Conservation (phyloP, 768 basidiomycete species). For the Hericium erinaceus region DNA sequence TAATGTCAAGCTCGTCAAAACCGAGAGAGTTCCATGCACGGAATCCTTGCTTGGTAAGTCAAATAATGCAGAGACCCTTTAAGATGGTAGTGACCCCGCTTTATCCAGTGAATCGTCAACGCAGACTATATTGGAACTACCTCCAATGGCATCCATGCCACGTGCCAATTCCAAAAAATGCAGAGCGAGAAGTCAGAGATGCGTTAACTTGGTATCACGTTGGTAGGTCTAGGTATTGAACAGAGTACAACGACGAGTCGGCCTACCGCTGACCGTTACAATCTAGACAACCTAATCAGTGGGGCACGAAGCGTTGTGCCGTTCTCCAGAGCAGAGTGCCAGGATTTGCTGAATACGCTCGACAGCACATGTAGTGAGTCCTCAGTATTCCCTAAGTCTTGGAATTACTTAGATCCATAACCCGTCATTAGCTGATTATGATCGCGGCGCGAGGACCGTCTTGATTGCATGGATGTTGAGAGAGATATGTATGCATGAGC, state of each 20-base stretch:
- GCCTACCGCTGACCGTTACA: no score
- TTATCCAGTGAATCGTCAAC: conserved; percentile 11
- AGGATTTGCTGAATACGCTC: conserved; percentile 33
- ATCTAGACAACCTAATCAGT: conserved; percentile 39
- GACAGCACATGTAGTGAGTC: conserved; percentile 10
- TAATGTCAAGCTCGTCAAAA: conserved; percentile 15
- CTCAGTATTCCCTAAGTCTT: neutral
- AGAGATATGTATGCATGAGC: conserved; percentile 29
- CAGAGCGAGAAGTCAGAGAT: conserved; percentile 37
- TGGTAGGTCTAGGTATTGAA: conserved; percentile 11
- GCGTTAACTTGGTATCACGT: conserved; percentile 44
- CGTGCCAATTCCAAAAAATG: conserved; percentile 30
- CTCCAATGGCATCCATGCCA: conserved; percentile 42
- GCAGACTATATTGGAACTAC: conserved; percentile 45
- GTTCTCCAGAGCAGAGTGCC: conserved; percentile 46
- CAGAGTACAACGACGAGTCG: neutral
- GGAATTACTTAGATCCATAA: neutral
- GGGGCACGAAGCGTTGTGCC: conserved; percentile 36
- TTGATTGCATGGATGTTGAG: conserved; percentile 44
- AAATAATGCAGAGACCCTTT: neutral
- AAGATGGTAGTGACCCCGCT: conserved; percentile 14
- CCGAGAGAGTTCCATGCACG: neutral
- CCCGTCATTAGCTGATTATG: conserved; percentile 9
- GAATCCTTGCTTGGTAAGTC: no score
- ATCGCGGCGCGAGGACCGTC: conserved; percentile 31